Percentiles rank a stretch among this genome's conserved stretches.
Evolutionary conservation across 768 basidiomycete genomes (phyloP).

Genomic region (Mycena olivaceomarginata): DNA sequence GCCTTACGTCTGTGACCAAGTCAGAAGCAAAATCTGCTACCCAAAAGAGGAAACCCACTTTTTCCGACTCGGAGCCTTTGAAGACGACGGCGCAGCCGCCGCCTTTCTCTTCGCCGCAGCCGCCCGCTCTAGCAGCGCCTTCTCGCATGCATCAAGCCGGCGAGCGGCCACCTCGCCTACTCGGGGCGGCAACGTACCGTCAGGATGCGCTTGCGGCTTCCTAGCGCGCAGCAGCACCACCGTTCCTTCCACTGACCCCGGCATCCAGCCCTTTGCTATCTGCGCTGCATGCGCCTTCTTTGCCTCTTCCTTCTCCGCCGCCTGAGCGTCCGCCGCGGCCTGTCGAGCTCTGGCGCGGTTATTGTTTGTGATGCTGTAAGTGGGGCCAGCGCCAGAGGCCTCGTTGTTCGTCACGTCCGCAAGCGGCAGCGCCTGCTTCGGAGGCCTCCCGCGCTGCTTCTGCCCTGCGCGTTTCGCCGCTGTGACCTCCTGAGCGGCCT

Average conservation of each 20-base stretch:
- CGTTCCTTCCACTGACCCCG: not conserved
- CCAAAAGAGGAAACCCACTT: too few species aligned
- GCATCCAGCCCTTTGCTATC: not conserved
- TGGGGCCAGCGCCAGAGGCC: not conserved
- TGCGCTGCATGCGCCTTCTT: not conserved
- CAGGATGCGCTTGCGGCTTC: not conserved
- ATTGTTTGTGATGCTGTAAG: not conserved
- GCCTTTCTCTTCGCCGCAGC: not conserved
- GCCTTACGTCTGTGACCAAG: too few species aligned
- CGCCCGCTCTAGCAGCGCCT: not conserved
- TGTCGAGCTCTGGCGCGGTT: not conserved
- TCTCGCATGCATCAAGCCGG: not conserved
- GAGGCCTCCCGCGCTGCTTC: not conserved
- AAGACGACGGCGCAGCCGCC: not conserved
- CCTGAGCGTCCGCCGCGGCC: not conserved
- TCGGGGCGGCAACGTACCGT: not conserved
- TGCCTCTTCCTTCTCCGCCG: not conserved
- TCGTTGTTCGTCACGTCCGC: not conserved
- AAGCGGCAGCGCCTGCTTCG: not conserved
- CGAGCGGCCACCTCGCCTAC: not conserved
- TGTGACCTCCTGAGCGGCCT: too few species aligned
- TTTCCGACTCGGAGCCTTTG: too few species aligned
- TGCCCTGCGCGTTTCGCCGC: not conserved
- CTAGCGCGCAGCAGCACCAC: not conserved
- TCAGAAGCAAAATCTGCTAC: too few species aligned